A percentile compares a stretch with the other conserved stretches of the same genome.
These are phyloP conservation scores for Sugiyamaella paludigena DNA, from an alignment of 1,139 yeast genomes.

Conservation along the genomic window DNA sequence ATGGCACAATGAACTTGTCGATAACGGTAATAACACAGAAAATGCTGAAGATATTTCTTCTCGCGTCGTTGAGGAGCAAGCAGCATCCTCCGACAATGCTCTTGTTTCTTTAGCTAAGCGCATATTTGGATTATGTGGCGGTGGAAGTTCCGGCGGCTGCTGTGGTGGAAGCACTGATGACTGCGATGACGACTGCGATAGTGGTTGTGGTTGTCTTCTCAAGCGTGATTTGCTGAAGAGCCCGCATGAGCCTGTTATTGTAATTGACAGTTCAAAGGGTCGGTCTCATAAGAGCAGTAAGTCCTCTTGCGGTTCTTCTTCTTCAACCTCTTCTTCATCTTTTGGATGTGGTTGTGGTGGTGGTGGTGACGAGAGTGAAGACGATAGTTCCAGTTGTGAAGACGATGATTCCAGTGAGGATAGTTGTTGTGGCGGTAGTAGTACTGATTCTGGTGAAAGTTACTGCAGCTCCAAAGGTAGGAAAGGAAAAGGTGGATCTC, in stretches of 20 bases:
- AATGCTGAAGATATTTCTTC: slow-evolving; percentile 1
- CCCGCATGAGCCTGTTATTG: no score
- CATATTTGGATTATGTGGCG: slow-evolving; percentile 15
- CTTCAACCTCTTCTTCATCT: no score
- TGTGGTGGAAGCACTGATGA: slow-evolving; percentile 5
- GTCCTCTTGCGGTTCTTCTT: no score
- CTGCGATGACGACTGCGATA: slow-evolving; percentile 8
- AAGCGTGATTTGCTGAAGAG: no score
- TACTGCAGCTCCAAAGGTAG: slow-evolving; percentile 3
- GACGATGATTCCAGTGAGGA: slow-evolving; percentile 2
- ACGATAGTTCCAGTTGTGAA: slow-evolving; percentile 6
- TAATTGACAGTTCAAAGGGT: no score
- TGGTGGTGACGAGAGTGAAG: slow-evolving; percentile 5
- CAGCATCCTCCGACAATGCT: slow-evolving; percentile 1
- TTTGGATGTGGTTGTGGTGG: slow-evolving; percentile 9
- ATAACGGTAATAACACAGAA: not conserved
- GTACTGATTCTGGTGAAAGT: slow-evolving; percentile 6
- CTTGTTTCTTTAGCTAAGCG: slow-evolving; percentile 10
- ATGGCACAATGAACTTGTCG: slow-evolving; percentile 7
- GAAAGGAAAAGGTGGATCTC: not conserved
- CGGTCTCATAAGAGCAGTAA: no score
- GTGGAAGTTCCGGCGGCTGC: slow-evolving; percentile 10
- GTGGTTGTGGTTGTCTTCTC: no score
- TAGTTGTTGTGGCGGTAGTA: slow-evolving; percentile 2
- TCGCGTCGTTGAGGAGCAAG: not conserved